Conservation (phyloP, 148 eudicot species). For the Cornus suecica region DNA sequence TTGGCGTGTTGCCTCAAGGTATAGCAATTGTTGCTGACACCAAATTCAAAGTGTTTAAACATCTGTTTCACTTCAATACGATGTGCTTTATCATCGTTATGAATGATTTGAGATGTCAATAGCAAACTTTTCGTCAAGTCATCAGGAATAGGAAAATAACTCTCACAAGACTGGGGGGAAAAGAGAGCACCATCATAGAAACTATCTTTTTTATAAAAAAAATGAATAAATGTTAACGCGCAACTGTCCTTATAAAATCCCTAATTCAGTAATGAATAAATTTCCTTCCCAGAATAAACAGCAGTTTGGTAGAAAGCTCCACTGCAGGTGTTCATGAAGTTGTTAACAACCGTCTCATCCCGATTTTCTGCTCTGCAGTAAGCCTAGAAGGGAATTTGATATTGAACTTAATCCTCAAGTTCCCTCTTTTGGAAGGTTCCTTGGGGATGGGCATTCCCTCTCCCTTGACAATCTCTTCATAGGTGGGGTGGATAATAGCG, state of each 20-base stretch:
- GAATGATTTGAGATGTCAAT: too few species aligned
- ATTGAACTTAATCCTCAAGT: slow-evolving; percentile 41
- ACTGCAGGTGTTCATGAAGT: slow-evolving; percentile 10
- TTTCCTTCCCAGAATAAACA: neutral
- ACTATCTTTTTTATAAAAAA: too few species aligned
- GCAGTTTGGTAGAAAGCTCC: neutral
- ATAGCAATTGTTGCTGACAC: too few species aligned
- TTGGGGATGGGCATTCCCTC: slow-evolving; percentile 55
- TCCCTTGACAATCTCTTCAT: slow-evolving; percentile 43
- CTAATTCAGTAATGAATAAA: neutral
- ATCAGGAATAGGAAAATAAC: too few species aligned
- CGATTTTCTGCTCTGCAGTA: slow-evolving; percentile 44
- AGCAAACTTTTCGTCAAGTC: too few species aligned
- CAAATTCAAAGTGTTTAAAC: too few species aligned
- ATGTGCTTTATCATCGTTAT: too few species aligned
- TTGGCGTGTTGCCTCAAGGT: too few species aligned
- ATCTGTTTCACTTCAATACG: too few species aligned
- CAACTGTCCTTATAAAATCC: neutral
- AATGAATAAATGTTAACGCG: neutral
- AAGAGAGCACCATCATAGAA: neutral
- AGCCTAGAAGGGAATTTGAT: slow-evolving; percentile 48
- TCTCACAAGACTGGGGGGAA: neutral
- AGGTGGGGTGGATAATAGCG: slow-evolving; percentile 31
- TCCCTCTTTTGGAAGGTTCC: slow-evolving; percentile 45
- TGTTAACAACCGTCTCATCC: slow-evolving; percentile 31